Evolutionary conservation across 805 yeast species (phyloP).

Genomic region (Metschnikowia sp.): DNA sequence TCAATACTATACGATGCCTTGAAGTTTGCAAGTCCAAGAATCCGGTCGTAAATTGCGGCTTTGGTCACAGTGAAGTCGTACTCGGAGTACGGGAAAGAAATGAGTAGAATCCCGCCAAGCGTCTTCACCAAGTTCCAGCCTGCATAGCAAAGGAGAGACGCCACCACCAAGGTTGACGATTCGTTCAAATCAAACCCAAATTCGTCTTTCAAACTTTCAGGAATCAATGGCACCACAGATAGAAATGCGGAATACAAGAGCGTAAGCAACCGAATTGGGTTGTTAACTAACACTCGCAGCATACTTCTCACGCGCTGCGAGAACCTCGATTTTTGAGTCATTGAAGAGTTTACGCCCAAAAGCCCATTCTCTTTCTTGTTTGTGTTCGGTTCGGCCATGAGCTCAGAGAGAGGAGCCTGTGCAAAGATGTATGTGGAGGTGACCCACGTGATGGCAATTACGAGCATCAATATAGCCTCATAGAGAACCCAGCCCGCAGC

Average conservation of each 20-base stretch:
- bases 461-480: slow-evolving; percentile 23
- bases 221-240: slow-evolving; percentile 39
- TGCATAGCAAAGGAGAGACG: slow-evolving; percentile 42
- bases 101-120: slow-evolving; percentile 50
- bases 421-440: slow-evolving; percentile 35
- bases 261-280: slow-evolving; percentile 48
- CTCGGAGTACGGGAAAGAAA: slow-evolving; percentile 50
- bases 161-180: slow-evolving; percentile 43
- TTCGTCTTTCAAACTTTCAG: slow-evolving; percentile 25
- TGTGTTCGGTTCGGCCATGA: slow-evolving; percentile 17
- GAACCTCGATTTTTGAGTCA: neutral
- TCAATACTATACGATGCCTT: slow-evolving; percentile 47
- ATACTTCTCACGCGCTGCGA: slow-evolving; percentile 1
- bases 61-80: slow-evolving; percentile 36
- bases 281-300: slow-evolving; percentile 17
- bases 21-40: slow-evolving; percentile 50
- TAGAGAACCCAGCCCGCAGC: slow-evolving; percentile 27
- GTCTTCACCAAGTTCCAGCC: slow-evolving; percentile 52
- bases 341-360: neutral
- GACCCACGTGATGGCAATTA: slow-evolving; percentile 23
- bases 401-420: slow-evolving; percentile 31
- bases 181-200: slow-evolving; percentile 41
- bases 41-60: slow-evolving; percentile 39
- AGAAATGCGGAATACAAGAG: slow-evolving; percentile 40
- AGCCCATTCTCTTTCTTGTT: neutral